These are phyloP conservation scores for Heritiera littoralis DNA, from an alignment of 345 rosid species.

Conservation along the genomic window DNA sequence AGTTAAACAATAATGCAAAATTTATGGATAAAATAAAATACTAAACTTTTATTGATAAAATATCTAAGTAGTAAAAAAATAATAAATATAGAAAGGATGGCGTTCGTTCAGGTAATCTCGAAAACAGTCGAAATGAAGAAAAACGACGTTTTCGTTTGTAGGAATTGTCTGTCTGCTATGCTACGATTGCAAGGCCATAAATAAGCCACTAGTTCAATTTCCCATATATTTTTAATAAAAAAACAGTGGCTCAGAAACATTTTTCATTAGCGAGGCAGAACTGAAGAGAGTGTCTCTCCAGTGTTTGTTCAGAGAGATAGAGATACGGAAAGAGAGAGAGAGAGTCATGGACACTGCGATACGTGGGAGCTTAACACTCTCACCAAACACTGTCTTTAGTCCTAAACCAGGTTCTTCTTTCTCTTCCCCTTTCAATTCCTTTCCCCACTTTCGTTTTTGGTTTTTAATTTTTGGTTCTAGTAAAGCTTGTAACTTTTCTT, in stretches of 20 bases:
- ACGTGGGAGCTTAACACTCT: conserved; percentile 76
- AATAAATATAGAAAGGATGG: too few relatives aligned
- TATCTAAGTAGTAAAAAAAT: too few relatives aligned
- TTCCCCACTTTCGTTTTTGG: neutral
- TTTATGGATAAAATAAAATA: too few relatives aligned
- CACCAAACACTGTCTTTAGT: conserved; percentile 58
- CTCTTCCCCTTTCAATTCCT: neutral
- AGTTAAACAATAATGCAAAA: too few relatives aligned
- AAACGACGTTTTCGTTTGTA: too few relatives aligned
- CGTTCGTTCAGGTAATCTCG: too few relatives aligned
- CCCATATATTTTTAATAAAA: neutral
- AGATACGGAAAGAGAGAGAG: conserved; percentile 10
- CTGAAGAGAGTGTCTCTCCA: neutral
- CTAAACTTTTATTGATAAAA: too few relatives aligned
- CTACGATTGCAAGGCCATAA: neutral
- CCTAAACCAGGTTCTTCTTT: conserved; percentile 54
- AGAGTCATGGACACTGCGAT: conserved; percentile 64
- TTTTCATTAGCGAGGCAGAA: neutral
- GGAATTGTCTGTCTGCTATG: neutral
- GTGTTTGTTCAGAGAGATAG: neutral
- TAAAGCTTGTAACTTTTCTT: conserved; percentile 1
- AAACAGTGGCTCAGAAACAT: neutral
- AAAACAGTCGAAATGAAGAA: too few relatives aligned
- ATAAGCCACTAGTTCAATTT: neutral
- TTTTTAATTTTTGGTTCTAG: neutral